phyloP scores from a whole-genome alignment of 805 yeast genomes.

The Ogataea paraovalis region DNA sequence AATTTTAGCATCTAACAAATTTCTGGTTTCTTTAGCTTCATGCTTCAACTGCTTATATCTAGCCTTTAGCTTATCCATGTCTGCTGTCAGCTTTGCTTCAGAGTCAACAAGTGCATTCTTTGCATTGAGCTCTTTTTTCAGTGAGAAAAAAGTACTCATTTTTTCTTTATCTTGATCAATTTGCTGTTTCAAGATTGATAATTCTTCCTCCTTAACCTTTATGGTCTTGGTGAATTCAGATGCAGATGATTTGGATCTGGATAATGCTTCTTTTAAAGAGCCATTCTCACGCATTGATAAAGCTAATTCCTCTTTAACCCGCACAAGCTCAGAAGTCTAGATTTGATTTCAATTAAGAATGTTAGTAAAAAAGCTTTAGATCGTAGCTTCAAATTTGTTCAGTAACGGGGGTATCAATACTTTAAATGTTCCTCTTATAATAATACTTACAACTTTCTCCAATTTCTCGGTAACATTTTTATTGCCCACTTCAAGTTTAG shows the following conservation, averaged over 20 bases:
- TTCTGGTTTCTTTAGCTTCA: conserved; percentile 40
- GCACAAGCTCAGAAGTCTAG: conserved; percentile 18
- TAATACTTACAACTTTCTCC: conserved; percentile 25
- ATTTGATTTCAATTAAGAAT: conserved; percentile 1
- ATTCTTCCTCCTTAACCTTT: conserved; percentile 33
- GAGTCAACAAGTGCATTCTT: conserved; percentile 5
- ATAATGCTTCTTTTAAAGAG: conserved; percentile 37
- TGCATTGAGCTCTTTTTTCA: conserved; percentile 11
- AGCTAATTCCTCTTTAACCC: conserved; percentile 35
- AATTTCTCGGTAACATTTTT: conserved; percentile 33
- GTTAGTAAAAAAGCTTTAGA: conserved; percentile 23
- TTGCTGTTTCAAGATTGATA: conserved; percentile 24
- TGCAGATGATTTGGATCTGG: conserved; percentile 34
- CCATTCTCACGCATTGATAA: conserved; percentile 42
- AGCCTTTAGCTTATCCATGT: conserved; percentile 21
- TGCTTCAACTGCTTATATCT: conserved; percentile 40
- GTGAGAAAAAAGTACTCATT: conserved; percentile 20
- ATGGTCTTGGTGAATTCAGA: conserved; percentile 33
- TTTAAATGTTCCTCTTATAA: conserved; percentile 6
- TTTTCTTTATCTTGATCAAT: conserved; percentile 8
- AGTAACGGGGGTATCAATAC: conserved; percentile 10
- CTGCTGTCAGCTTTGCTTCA: conserved; percentile 23
- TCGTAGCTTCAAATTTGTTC: conserved; percentile 2
- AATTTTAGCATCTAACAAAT: conserved; percentile 38
- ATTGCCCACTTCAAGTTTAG: conserved; percentile 28